Percentiles rank a stretch among this genome's conserved stretches.
These are phyloP conservation scores for Heracleum sosnowskyi DNA, from an alignment of 129 eudicot species.

Conservation along the genomic window DNA sequence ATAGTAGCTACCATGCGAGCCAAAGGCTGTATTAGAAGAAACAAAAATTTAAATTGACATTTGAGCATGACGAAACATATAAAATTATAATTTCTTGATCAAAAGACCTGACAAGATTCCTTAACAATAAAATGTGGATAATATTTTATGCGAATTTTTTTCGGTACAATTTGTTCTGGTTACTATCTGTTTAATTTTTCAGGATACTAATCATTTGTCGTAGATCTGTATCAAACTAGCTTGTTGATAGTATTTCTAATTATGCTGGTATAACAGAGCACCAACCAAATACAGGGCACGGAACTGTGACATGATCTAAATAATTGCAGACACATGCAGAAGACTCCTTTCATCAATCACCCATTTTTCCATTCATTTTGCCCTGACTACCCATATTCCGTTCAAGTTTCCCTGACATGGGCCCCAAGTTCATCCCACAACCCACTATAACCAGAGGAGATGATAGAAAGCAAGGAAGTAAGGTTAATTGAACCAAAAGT, in stretches of 20 bases:
- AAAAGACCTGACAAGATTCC: background rate
- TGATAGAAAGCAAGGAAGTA: background rate
- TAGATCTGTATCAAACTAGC: background rate
- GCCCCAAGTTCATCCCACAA: background rate
- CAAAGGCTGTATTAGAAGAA: conserved; percentile 53
- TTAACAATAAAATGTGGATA: background rate
- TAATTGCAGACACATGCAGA: background rate
- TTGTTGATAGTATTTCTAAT: background rate
- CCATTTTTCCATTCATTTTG: too few species aligned
- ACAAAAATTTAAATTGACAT: background rate
- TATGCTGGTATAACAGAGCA: background rate
- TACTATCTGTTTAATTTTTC: background rate
- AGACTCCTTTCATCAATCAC: background rate
- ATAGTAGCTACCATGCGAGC: conserved; percentile 96
- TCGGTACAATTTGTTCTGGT: background rate
- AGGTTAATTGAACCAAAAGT: background rate
- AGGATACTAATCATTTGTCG: background rate
- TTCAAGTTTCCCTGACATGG: too few species aligned
- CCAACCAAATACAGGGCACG: background rate
- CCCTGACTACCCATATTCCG: too few species aligned
- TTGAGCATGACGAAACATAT: background rate
- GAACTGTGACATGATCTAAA: background rate
- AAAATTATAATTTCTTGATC: background rate
- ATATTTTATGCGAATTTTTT: background rate
- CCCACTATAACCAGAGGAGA: background rate